These are phyloP conservation scores for Steccherinum ochraceum DNA, from an alignment of 768 basidiomycete species.

Conservation along the genomic window DNA sequence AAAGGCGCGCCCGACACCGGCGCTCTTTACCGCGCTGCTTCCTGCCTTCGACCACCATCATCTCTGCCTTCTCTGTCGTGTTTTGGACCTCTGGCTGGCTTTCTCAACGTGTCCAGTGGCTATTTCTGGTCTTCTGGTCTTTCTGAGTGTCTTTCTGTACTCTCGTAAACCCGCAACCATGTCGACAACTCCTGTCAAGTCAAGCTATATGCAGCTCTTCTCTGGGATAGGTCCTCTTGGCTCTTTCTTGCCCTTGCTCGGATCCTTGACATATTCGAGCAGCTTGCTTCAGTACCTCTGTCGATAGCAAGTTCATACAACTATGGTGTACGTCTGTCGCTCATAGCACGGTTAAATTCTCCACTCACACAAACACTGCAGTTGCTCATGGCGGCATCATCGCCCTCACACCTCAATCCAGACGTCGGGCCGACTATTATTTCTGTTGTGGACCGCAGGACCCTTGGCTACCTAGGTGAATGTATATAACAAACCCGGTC, in stretches of 20 bases:
- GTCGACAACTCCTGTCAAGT: too few relatives aligned
- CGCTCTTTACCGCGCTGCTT: too few relatives aligned
- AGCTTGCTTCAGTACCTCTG: constrained; percentile 12
- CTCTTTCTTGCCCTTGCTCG: background rate
- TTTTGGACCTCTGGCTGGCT: too few relatives aligned
- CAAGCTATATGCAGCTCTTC: background rate
- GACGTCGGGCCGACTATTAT: background rate
- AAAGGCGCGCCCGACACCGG: too few relatives aligned
- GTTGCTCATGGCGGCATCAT: constrained; percentile 7
- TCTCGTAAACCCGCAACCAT: too few relatives aligned
- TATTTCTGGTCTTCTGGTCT: too few relatives aligned
- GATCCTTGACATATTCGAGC: background rate
- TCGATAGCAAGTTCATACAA: background rate
- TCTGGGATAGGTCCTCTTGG: background rate
- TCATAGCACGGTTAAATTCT: background rate
- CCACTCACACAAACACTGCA: background rate
- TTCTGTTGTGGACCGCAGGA: constrained; percentile 8
- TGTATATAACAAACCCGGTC: background rate
- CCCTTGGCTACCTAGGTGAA: constrained; percentile 5
- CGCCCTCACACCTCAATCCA: background rate
- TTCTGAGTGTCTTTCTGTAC: too few relatives aligned
- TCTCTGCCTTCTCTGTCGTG: too few relatives aligned
- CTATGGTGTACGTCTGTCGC: constrained; percentile 8
- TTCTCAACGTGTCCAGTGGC: too few relatives aligned
- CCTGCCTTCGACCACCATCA: too few relatives aligned